phyloP scores from a whole-genome alignment of 306 rosid genomes.

The Prunus mira region DNA sequence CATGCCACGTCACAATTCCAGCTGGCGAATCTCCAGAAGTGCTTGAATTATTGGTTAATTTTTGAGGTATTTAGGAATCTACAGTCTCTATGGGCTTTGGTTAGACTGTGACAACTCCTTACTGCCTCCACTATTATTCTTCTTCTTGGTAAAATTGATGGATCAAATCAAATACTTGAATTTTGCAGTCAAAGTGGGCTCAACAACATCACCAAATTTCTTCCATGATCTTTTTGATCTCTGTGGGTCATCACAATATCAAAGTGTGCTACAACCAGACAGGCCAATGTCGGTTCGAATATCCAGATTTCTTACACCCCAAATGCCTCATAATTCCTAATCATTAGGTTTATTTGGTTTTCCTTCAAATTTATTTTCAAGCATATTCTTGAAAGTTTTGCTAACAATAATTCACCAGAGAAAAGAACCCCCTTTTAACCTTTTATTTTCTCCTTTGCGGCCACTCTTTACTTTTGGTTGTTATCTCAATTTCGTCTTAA shows the following conservation, averaged over 20 bases:
- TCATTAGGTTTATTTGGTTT: background rate
- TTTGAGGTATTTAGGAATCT: slow-evolving; percentile 23
- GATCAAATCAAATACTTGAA: background rate
- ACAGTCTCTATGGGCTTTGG: background rate
- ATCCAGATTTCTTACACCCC: background rate
- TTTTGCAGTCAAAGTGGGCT: background rate
- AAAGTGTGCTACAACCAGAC: slow-evolving; percentile 7
- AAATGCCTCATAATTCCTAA: background rate
- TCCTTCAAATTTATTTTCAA: background rate
- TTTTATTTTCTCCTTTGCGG: background rate
- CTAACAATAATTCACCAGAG: background rate
- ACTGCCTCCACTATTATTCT: background rate
- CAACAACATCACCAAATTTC: background rate
- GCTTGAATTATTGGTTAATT: slow-evolving; percentile 39
- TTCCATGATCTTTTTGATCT: slow-evolving; percentile 1
- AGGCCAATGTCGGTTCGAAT: background rate
- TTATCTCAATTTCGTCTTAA: background rate
- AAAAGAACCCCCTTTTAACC: background rate
- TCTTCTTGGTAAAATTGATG: background rate
- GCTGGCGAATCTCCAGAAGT: slow-evolving; percentile 50
- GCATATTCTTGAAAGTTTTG: background rate
- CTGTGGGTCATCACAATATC: background rate
- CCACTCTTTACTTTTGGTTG: background rate
- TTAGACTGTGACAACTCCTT: slow-evolving; percentile 11
- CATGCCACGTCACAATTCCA: slow-evolving; percentile 26